Base-by-base conservation (phyloP, 2,329 filamentous ascomycete genomes). In the Fusarium transvaalense region DNA sequence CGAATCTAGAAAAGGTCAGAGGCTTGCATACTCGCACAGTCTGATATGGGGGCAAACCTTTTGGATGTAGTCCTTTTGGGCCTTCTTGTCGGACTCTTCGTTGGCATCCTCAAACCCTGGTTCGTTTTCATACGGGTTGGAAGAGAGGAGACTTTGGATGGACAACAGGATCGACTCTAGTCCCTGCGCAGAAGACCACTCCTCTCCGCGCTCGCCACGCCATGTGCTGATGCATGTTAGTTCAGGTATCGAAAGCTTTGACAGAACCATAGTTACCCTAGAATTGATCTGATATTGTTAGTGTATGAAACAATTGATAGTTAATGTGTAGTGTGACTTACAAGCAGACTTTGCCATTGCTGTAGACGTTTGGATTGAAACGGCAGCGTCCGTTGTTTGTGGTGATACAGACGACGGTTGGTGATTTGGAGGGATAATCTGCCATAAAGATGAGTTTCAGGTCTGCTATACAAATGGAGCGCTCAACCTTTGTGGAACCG, bases 351-450 rank as follows among this genome's bases (percentile, higher is more conserved):
- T 95, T 97, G 48, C 96, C 96, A 50, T 83, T 88, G 2, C 94
- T 86, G 77, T 99, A 99, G 64, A 99, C 97, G 76, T 99, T 99
- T 5, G 96, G 96, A 75, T 97, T 97, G 83, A 98, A 98, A 10
- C 96, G 90, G 76, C 91, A 94, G 61, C 91, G 86, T 13, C 95
- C 95, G n/a, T 86, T 84, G 76, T 98, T 97, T 2, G 95, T 99
- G 0, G 96, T 98, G 41, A 90, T 86, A 27, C 91, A 90, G 25
- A 84, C 88, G 27, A 91, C 88, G 15, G 72, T 68, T 3, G 89
- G 89, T 1, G 88, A 85, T 71, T 88, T 90, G 48, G 86, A 83
- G 8, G 96, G 96, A 75, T 99, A 99, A 5, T 97, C 94, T 93
- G 73, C 32, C 65, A 37, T 41, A 10, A 37, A 39, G n/a, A 66